Conservation (phyloP, 768 basidiomycete species). For the Leccinum disarticulatum region DNA sequence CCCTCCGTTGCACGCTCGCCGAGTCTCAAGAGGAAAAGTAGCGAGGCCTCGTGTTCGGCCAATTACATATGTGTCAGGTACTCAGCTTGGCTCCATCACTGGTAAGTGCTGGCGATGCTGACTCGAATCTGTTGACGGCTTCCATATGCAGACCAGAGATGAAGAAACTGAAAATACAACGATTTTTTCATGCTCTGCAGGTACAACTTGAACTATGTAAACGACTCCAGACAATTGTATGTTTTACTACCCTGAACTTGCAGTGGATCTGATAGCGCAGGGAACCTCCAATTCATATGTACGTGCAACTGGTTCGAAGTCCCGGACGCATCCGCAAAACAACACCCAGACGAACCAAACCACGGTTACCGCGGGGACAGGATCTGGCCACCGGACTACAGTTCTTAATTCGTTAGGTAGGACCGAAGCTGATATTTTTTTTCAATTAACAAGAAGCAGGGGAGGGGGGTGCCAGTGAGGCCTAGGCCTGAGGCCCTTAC, state of each 20-base stretch:
- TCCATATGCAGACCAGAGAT: not conserved
- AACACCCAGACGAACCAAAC: not conserved
- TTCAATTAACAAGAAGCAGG: not conserved
- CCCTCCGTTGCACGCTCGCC: conserved; percentile 13
- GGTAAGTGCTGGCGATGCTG: not conserved
- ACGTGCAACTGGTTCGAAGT: not conserved
- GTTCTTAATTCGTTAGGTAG: not conserved
- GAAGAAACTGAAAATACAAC: not conserved
- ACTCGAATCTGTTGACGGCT: not conserved
- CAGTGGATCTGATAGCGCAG: not conserved
- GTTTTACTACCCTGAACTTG: not conserved
- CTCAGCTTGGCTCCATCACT: not conserved
- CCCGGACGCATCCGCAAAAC: not conserved
- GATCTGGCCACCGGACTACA: not conserved
- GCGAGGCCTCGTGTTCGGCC: not conserved
- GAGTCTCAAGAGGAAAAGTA: not conserved
- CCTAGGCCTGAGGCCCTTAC: not conserved
- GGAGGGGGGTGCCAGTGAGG: too few relatives aligned
- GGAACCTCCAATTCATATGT: not conserved
- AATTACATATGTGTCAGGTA: not conserved
- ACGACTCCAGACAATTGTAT: too few relatives aligned
- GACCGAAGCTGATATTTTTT: not conserved
- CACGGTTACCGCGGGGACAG: not conserved
- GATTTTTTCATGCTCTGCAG: not conserved
- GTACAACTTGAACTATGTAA: not conserved